These are phyloP conservation scores for Candida wancherniae DNA, from an alignment of 805 yeast species.

Conservation along the genomic window DNA sequence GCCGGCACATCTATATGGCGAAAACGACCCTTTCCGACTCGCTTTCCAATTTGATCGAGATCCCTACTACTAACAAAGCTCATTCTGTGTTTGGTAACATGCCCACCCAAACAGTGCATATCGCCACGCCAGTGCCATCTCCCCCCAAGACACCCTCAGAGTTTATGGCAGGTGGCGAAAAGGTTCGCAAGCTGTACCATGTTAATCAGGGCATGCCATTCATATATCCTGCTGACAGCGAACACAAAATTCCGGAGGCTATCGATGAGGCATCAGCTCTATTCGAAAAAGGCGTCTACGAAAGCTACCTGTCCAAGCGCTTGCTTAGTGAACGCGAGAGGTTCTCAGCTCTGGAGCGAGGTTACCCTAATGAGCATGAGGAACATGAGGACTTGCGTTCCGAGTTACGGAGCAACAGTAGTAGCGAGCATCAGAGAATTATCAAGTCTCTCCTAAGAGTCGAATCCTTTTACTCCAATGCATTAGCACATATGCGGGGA, in stretches of 20 bases:
- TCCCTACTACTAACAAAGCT: conserved; percentile 48
- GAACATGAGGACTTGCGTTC: conserved; percentile 24
- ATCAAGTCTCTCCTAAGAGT: conserved; percentile 48
- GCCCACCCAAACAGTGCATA: conserved; percentile 56
- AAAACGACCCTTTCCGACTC: conserved; percentile 46
- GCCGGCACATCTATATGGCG: conserved; percentile 26
- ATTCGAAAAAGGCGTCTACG: conserved; percentile 55
- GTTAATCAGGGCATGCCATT: conserved; percentile 65
- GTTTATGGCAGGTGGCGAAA: conserved; percentile 45
- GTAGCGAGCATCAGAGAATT: conserved; percentile 23
- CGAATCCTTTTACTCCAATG: conserved; percentile 52
- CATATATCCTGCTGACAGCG: conserved; percentile 48
- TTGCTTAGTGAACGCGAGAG: conserved; percentile 66
- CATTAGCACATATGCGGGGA: conserved; percentile 56
- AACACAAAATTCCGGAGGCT: conserved; percentile 55
- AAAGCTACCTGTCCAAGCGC: conserved; percentile 65
- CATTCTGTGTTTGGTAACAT: conserved; percentile 41
- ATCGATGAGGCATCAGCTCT: conserved; percentile 75
- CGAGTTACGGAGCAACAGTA: conserved; percentile 19
- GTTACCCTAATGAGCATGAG: conserved; percentile 25
- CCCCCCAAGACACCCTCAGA: conserved; percentile 53
- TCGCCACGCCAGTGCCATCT: conserved; percentile 87
- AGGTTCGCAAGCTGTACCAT: conserved; percentile 53
- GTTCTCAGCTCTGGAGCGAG: conserved; percentile 72
- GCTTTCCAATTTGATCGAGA: conserved; percentile 54